phyloP scores from a whole-genome alignment of 2,329 filamentous ascomycete genomes.

The Nigrospora sphaerica region DNA sequence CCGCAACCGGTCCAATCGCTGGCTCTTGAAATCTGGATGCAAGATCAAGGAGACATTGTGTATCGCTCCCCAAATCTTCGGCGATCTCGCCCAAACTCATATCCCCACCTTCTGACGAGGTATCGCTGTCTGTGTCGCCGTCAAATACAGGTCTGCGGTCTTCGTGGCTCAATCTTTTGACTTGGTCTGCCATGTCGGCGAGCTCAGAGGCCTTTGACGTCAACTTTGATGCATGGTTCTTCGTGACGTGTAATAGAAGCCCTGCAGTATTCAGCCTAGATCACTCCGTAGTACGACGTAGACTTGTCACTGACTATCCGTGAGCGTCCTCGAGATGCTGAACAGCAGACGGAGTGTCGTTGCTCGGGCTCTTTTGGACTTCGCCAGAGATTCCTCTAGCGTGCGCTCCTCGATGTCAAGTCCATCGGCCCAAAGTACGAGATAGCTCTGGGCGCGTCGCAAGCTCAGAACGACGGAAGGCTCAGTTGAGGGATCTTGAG shows the following conservation, averaged over 20 bases:
- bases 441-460: slow-evolving; percentile 7
- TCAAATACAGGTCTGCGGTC: slow-evolving; percentile 2
- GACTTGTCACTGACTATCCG: slow-evolving; percentile 1
- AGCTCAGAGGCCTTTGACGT: neutral
- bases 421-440: slow-evolving; percentile 9
- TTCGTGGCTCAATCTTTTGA: slow-evolving; percentile 4
- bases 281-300: too few relatives aligned
- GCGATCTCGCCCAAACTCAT: slow-evolving; percentile 8
- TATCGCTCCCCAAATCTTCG: slow-evolving; percentile 10
- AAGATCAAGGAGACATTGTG: slow-evolving; percentile 9
- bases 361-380: slow-evolving; percentile 6
- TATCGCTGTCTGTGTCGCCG: slow-evolving; percentile 1
- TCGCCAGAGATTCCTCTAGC: slow-evolving; percentile 5
- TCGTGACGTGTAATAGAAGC: neutral
- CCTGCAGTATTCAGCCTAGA: neutral
- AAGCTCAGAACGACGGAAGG: slow-evolving; percentile 2
- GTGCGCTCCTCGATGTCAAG: slow-evolving; percentile 5
- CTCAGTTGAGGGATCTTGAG: neutral
- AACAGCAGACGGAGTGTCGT: slow-evolving; percentile 5
- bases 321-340: slow-evolving; percentile 8
- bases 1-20: slow-evolving; percentile 1
- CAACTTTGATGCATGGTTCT: neutral
- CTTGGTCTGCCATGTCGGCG: slow-evolving; percentile 2
- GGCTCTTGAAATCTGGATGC: slow-evolving; percentile 8
- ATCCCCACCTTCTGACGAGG: neutral